Evolutionary conservation across 2,329 filamentous ascomycete genomes (phyloP), one percentile per base, ranked within the genome.

Genomic region (Bisporella sp.): DNA sequence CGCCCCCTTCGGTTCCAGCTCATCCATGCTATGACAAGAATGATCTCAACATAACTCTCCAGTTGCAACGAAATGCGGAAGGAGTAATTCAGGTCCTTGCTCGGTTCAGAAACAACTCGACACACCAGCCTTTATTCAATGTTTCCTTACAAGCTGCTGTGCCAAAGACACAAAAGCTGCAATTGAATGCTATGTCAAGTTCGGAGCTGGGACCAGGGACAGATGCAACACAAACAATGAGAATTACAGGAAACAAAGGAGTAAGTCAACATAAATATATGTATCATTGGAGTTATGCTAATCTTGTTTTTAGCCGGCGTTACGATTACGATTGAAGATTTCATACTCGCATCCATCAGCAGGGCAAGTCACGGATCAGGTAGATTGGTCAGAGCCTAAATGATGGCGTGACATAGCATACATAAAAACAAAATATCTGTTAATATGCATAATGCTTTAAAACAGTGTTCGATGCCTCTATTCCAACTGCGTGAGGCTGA

Each of bases 111-210:
- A 97, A 97, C 68, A 79, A 72, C 0, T 85, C 84, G 11, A 75
- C 76, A 51, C 81, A 85, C 31, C 77, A 76, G 11, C 71, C 73
- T 11, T 74, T 97, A 45, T 83, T 83, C 12, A 81, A 79, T 43
- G 87, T 97, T 31, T 89, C 88, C 30, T 69, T 99, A 57, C 93
- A 99, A 68, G 93, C 92, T 41, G 93, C 93, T 1, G 93, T 99
- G 48, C 93, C 93, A 6, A 99, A 97, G 71, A 89, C 87, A 42
- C 93, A 99, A 71, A 96, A 93, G 67, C 71, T 99, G 62, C 90
- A 96, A 66, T 73, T 99, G 57, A 85, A 95, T 66, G 89, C 85
- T 52, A 96, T 99, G 58, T 95, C 89, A 58, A 88, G 81, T 57
- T 73, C 84, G 4, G 88, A 95, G 32, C 66, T 99, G 41, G 81